Evolutionary conservation across 176 grass and related monocot genomes (phyloP), one percentile per base, ranked within the genome.

Genomic region (Rhynchospora breviuscula): DNA sequence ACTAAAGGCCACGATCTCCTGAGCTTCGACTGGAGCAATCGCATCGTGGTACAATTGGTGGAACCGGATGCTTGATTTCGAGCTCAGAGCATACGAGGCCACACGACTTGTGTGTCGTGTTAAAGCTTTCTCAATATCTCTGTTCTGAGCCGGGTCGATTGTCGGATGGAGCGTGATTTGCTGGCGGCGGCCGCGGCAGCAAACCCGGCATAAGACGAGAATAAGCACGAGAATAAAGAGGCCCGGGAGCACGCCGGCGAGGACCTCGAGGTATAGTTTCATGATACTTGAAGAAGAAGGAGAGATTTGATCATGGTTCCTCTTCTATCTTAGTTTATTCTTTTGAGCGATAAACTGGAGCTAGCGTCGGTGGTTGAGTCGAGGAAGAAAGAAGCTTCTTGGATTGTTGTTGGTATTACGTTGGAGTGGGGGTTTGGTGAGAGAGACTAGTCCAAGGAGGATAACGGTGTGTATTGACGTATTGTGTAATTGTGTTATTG

Each of bases 11-110:
- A 58, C 80, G 69, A 87, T 85, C 73, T 85, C 85, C 51, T 53
- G 79, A 2, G n/a, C 79, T 14, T 58, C 90, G 43, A 59, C 61
- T 1, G 13, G 80, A 5, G 60, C 70, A 51, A 84, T 81, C 7
- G 73, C 62, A 76, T 86, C 84, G 6, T 87, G 87, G 45, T 93
- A 85, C 81, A 91, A 12, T 78, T 90, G 95, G 63, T 90, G 89
- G 84, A 96, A 94, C 0, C 88, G 83, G 67, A 93, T 49, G 23
- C 93, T 88, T 0, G 79, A 73, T 84, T 90, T 92, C 19, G 78
- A 85, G 64, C 91, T 83, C 5, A 85, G 56, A 10, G 89, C 78
- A 59, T 65, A 17, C 11, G 80, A 66, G 45, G 15, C 67, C 12
- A 82, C 9, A 1, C 45, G 80, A 11, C 46, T 67, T 5, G 80